Conservation (phyloP, 2,329 filamentous ascomycete genomes). For the Magnaporthiopsis incrustans region DNA sequence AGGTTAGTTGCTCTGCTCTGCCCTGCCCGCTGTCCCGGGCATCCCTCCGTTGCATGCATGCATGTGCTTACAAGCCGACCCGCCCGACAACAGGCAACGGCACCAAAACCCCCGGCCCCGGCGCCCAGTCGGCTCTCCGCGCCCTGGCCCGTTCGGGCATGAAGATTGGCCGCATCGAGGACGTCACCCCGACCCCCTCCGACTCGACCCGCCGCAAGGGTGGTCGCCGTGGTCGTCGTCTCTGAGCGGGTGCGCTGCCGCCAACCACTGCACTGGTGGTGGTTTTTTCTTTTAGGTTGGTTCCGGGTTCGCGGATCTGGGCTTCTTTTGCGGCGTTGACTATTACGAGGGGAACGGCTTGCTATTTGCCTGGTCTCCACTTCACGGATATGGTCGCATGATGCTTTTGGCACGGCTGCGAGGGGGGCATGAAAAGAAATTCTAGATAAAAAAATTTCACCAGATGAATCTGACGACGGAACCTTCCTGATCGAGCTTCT, state of each 20-base stretch:
- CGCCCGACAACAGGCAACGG: conserved; percentile 63
- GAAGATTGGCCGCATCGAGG: conserved; percentile 99
- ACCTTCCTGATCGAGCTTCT: not conserved
- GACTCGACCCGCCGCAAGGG: conserved; percentile 99
- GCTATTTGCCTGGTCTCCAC: conserved; percentile 52
- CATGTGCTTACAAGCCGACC: not conserved
- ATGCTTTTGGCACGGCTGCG: conserved; percentile 30
- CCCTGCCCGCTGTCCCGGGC: not conserved
- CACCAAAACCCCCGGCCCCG: conserved; percentile 99
- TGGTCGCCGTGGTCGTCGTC: conserved; percentile 99
- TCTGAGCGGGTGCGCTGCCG: conserved; percentile 54
- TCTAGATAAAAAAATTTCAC: conserved; percentile 10
- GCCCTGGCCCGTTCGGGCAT: conserved; percentile 98
- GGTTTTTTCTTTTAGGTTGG: conserved; percentile 9
- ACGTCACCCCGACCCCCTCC: conserved; percentile 97
- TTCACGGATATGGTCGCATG: conserved; percentile 43
- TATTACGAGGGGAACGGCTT: conserved; percentile 67
- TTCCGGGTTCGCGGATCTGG: conserved; percentile 34
- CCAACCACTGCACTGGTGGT: conserved; percentile 15
- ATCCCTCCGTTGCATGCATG: not conserved
- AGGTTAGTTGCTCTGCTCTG: conserved; percentile 46
- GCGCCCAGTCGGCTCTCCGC: conserved; percentile 97
- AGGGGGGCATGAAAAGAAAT: conserved; percentile 10
- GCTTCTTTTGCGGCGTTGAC: conserved; percentile 51
- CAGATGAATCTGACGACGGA: not conserved